Evolutionary conservation across 2,329 filamentous ascomycete species (phyloP).

Genomic region (Trichocomaceae sp.): DNA sequence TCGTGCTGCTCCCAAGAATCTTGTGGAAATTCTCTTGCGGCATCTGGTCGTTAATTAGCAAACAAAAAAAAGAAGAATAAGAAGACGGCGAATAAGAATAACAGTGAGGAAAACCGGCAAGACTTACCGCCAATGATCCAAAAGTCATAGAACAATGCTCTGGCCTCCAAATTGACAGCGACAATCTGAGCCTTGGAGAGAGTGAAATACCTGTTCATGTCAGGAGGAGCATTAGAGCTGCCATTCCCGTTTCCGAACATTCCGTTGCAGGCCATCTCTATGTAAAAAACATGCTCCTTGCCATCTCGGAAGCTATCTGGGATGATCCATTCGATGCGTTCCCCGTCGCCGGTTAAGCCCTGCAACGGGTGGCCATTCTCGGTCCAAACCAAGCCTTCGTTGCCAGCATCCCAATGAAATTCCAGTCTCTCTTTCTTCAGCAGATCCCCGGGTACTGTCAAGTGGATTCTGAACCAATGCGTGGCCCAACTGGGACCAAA

Average conservation of each 20-base stretch:
- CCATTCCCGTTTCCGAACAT: slow-evolving; percentile 96
- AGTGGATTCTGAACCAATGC: slow-evolving; percentile 85
- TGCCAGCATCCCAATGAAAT: slow-evolving; percentile 92
- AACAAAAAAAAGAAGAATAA: background rate
- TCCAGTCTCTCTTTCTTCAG: slow-evolving; percentile 75
- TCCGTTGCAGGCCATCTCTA: slow-evolving; percentile 97
- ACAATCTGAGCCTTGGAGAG: slow-evolving; percentile 76
- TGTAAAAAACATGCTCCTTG: slow-evolving; percentile 80
- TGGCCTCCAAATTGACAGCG: slow-evolving; percentile 77
- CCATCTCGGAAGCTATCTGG: slow-evolving; percentile 76
- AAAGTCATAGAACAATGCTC: slow-evolving; percentile 80
- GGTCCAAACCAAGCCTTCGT: slow-evolving; percentile 91
- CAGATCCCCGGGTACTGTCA: slow-evolving; percentile 70
- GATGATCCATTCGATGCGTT: slow-evolving; percentile 85
- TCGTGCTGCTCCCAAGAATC: slow-evolving; percentile 86
- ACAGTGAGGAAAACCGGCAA: background rate
- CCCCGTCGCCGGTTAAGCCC: slow-evolving; percentile 81
- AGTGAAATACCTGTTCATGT: slow-evolving; percentile 73
- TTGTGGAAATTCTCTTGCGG: slow-evolving; percentile 79
- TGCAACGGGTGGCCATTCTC: slow-evolving; percentile 85
- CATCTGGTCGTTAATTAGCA: slow-evolving; percentile 49
- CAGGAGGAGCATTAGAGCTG: slow-evolving; percentile 80
- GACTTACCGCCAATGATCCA: slow-evolving; percentile 69
- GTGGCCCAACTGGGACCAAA: slow-evolving; percentile 97
- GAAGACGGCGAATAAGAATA: background rate